Evolutionary conservation across 2,329 filamentous ascomycete genomes (phyloP).

Genomic region (Cladobotryum protrusum): DNA sequence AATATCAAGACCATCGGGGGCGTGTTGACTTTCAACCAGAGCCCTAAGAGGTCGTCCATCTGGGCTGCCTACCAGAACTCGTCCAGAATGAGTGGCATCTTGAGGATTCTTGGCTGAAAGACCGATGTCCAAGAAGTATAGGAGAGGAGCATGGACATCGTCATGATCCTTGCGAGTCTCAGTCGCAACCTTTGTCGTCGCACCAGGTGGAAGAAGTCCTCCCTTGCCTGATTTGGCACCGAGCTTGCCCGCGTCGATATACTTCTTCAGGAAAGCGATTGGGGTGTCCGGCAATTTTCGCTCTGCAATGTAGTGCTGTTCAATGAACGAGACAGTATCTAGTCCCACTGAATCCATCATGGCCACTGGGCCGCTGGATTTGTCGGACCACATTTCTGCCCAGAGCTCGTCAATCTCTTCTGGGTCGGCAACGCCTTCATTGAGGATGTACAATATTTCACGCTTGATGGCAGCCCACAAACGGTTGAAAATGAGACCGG

Average conservation of each 20-base stretch:
- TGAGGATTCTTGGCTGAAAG: too few species aligned
- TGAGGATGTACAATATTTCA: constrained; percentile 42
- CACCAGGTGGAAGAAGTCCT: too few species aligned
- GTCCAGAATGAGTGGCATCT: too few species aligned
- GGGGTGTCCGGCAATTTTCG: constrained; percentile 29
- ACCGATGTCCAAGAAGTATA: too few species aligned
- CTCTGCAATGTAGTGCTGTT: constrained; percentile 46
- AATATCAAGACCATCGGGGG: constrained; percentile 41
- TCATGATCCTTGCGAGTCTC: too few species aligned
- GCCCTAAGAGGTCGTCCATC: too few species aligned
- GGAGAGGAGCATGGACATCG: too few species aligned
- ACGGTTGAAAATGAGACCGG: constrained; percentile 49
- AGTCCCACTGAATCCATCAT: constrained; percentile 46
- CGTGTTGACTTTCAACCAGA: constrained; percentile 19
- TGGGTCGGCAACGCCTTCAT: constrained; percentile 43
- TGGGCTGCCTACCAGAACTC: too few species aligned
- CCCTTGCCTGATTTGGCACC: too few species aligned
- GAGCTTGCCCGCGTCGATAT: too few species aligned
- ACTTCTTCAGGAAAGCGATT: too few species aligned
- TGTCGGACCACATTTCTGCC: constrained; percentile 30
- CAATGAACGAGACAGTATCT: constrained; percentile 48
- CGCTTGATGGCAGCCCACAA: constrained; percentile 53
- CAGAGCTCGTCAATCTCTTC: constrained; percentile 45
- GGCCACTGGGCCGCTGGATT: constrained; percentile 12
- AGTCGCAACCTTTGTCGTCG: too few species aligned